Base-by-base conservation (phyloP, 352 stramenopile genomes). In the Phytopythium mirpurense region DNA sequence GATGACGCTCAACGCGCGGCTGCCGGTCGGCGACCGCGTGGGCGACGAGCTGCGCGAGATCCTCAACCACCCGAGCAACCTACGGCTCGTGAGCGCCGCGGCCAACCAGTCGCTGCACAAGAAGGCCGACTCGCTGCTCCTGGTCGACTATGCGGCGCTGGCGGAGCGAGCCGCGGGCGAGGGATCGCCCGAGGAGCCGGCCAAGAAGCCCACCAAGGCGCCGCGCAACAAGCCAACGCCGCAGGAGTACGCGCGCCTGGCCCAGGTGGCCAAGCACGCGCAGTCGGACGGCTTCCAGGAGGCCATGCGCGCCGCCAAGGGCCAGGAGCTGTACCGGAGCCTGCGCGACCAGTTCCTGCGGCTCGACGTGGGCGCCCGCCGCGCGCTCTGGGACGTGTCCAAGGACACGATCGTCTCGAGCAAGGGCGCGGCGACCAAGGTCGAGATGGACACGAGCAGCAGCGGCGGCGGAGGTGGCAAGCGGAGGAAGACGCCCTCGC, bases 101-200 rank as follows among this genome's bases (percentile, higher is more conserved):
- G 70, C 56, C 27, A 78, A 78, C 55, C 66, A 74, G 51, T 51
- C 64, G 24, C 57, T 78, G 36, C 68, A 78, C 59, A 78, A 78
- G 42, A 70, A 68, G 58, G 68, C 73, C 21, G 68, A 78, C 54
- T 50, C 62, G 12, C 57, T 78, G 54, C 46, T 78, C 15, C 68
- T 78, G 23, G 59, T 60, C 18, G 60, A 60, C 19, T 59, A 49
- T 18, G 45, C 38, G n/a, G 41, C 63, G 44, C 21, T 29, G 21
- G 59, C 21, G n/a, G n/a, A n/a, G 32, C 9, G 37, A 21, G 9
- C 40, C 24, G n/a, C 29, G 7, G 9, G 12, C 6, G 18, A 38
- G 16, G 12, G 31, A 9, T 32, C 9, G 26, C 14, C 54, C 15
- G 55, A 41, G n/a, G 41, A 51, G 14, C 40, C 63, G 38, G 29